Evolutionary conservation across 306 rosid species (phyloP).

Genomic region (Boehmeria nivea): DNA sequence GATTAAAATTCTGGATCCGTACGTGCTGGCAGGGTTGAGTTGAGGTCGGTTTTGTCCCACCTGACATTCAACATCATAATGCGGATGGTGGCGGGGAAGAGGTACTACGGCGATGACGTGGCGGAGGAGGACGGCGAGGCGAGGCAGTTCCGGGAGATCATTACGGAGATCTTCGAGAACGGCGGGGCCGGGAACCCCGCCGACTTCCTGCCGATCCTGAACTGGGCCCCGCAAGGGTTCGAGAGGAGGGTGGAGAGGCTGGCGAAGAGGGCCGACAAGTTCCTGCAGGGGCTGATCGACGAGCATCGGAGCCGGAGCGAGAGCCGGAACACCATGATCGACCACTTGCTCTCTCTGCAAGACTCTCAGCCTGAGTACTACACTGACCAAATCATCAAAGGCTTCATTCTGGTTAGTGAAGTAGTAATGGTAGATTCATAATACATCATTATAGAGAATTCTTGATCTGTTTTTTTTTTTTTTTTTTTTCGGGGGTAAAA

Average conservation of each 20-base stretch:
- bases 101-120: constrained; percentile 32
- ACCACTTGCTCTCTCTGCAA: constrained; percentile 19
- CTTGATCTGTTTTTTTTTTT: too few species aligned
- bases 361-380: constrained; percentile 21
- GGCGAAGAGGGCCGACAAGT: constrained; percentile 22
- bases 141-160: constrained; percentile 25
- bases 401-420: constrained; percentile 12
- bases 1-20: too few species aligned
- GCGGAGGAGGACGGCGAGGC: constrained; percentile 24
- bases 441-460: too few species aligned
- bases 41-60: constrained; percentile 28
- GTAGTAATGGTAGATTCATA: too few species aligned
- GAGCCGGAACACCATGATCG: constrained; percentile 11
- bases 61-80: constrained; percentile 45
- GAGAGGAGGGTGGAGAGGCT: constrained; percentile 5
- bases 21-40: constrained; percentile 23
- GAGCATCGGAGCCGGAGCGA: constrained; percentile 9
- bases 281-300: constrained; percentile 15
- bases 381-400: constrained; percentile 19
- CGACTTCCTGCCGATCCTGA: constrained; percentile 35
- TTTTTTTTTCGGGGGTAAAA: too few species aligned
- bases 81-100: constrained; percentile 58
- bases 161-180: constrained; percentile 18
- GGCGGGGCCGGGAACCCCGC: constrained; percentile 11
- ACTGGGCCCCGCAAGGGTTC: constrained; percentile 23